Evolutionary conservation across 2,329 filamentous ascomycete genomes (phyloP).

Genomic region (Alternaria panax): DNA sequence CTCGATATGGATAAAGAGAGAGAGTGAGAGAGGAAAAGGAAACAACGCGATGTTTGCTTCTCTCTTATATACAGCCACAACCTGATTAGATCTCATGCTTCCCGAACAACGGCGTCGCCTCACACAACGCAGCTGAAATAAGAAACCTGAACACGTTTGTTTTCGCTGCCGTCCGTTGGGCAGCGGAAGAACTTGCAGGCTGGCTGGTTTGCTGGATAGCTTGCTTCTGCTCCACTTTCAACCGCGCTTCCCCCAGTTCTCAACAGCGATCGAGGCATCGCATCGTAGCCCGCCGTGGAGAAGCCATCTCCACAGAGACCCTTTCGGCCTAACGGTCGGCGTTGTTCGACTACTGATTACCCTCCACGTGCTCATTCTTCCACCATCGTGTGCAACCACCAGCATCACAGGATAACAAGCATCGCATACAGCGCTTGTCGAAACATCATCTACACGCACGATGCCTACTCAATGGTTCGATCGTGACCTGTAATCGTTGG

Average conservation of each 20-base stretch:
- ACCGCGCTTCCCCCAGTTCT: background rate
- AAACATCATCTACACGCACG: background rate
- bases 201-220: background rate
- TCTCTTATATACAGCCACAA: background rate
- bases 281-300: background rate
- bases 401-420: background rate
- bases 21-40: background rate
- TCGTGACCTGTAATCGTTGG: background rate
- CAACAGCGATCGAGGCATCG: background rate
- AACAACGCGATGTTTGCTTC: background rate
- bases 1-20: background rate
- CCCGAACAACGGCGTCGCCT: conserved; percentile 2
- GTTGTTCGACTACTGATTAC: background rate
- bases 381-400: background rate
- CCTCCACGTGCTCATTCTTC: background rate
- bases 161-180: conserved; percentile 3
- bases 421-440: background rate
- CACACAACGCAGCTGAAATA: background rate
- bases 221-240: background rate
- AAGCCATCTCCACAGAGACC: background rate
- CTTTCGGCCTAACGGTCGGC: background rate
- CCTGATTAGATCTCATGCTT: background rate
- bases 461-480: background rate
- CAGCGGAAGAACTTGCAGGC: background rate
- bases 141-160: conserved; percentile 1